Percentiles rank a stretch among this genome's conserved stretches.
These are phyloP conservation scores for Trypanosoma avium DNA, from an alignment of 208 protist genomes.

Conservation along the genomic window DNA sequence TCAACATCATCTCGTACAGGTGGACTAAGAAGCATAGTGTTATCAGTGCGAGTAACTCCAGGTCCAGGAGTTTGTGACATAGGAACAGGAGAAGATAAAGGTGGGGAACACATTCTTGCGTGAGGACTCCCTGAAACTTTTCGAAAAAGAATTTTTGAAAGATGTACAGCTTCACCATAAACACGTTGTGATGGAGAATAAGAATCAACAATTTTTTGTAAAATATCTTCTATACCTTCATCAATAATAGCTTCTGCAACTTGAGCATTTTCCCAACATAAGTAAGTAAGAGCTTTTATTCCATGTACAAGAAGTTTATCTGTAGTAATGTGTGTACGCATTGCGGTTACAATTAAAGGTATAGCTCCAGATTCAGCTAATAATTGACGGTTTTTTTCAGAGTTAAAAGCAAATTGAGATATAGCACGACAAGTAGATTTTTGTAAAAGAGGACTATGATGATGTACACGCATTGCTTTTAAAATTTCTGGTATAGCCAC, in stretches of 20 bases:
- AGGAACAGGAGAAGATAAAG: slow-evolving; percentile 69
- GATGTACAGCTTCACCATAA: slow-evolving; percentile 85
- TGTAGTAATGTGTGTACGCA: slow-evolving; percentile 74
- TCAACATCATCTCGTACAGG: slow-evolving; percentile 36
- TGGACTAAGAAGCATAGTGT: slow-evolving; percentile 53
- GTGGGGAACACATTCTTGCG: slow-evolving; percentile 64
- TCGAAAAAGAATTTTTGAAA: slow-evolving; percentile 89
- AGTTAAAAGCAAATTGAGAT: slow-evolving; percentile 93
- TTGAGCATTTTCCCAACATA: slow-evolving; percentile 90
- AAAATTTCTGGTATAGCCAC: slow-evolving; percentile 85
- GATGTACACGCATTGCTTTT: slow-evolving; percentile 79
- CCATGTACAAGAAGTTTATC: slow-evolving; percentile 92
- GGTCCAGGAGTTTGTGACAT: slow-evolving; percentile 60
- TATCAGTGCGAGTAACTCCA: slow-evolving; percentile 17
- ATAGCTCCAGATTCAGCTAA: slow-evolving; percentile 83
- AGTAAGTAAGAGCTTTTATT: slow-evolving; percentile 90
- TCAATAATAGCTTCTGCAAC: slow-evolving; percentile 86
- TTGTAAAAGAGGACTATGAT: slow-evolving; percentile 80
- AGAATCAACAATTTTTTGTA: slow-evolving; percentile 68
- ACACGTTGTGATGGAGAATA: slow-evolving; percentile 73
- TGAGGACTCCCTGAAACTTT: slow-evolving; percentile 73
- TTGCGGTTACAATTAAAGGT: slow-evolving; percentile 83
- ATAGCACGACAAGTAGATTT: slow-evolving; percentile 92
- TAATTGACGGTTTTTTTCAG: slow-evolving; percentile 85
- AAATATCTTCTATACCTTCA: slow-evolving; percentile 70